Conservation (phyloP, 768 basidiomycete genomes). For the Collybiopsis luxurians region DNA sequence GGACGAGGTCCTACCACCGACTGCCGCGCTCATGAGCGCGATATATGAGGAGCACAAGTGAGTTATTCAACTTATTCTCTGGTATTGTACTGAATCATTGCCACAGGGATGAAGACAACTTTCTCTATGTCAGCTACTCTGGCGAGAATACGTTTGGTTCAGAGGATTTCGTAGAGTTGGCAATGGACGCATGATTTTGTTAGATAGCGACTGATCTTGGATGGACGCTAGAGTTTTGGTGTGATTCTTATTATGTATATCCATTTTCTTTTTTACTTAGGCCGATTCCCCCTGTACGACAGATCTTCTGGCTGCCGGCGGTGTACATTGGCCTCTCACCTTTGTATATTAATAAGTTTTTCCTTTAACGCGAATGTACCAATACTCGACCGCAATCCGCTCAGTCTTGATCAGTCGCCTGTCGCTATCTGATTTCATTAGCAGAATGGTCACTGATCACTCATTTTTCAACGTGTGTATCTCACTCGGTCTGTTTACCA, state of each 20-base stretch:
- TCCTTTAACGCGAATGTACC: conserved; percentile 17
- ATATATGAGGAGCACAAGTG: conserved; percentile 99
- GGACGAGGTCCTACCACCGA: conserved; percentile 96
- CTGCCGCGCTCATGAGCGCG: conserved; percentile 96
- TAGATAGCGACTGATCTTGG: conserved; percentile 16
- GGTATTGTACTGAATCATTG: conserved; percentile 21
- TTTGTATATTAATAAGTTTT: conserved; percentile 25
- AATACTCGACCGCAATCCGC: conserved; percentile 1
- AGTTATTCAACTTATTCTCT: conserved; percentile 27
- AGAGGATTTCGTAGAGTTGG: conserved; percentile 46
- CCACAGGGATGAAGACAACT: conserved; percentile 94
- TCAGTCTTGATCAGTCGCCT: too few species aligned
- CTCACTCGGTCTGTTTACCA: too few species aligned
- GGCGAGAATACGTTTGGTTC: conserved; percentile 95
- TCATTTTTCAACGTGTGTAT: too few species aligned
- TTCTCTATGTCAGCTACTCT: conserved; percentile 97
- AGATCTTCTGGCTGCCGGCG: conserved; percentile 4
- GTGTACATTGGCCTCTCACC: conserved; percentile 11
- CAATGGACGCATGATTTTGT: conserved; percentile 38
- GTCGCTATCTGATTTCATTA: too few species aligned
- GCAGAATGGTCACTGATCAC: too few species aligned
- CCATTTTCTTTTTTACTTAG: conserved; percentile 6
- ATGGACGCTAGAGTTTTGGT: conserved; percentile 16
- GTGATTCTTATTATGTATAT: conserved; percentile 14
- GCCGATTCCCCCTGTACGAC: neutral